Evolutionary conservation across 345 rosid species (phyloP).

Genomic region (Arabidopsis suecica): DNA sequence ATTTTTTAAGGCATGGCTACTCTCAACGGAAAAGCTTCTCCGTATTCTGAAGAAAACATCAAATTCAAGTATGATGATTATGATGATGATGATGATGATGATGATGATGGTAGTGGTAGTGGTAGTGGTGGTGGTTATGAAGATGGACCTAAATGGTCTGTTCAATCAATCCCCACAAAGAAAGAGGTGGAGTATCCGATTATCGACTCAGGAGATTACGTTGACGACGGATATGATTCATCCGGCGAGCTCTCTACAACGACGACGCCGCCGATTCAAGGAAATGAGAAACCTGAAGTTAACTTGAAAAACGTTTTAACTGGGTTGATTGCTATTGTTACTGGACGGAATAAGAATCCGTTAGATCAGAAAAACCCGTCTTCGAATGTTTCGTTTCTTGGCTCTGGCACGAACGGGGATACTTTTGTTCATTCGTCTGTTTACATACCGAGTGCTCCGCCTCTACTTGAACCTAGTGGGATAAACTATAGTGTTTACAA

Average conservation of each 20-base stretch:
- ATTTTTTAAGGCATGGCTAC: conserved; percentile 49
- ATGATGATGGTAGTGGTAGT: conserved; percentile 8
- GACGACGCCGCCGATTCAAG: conserved; percentile 9
- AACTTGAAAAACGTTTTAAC: conserved; percentile 80
- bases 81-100: conserved; percentile 7
- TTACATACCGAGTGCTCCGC: conserved; percentile 96
- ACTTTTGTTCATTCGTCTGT: conserved; percentile 83
- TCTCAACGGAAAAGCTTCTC: conserved; percentile 48
- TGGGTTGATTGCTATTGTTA: conserved; percentile 82
- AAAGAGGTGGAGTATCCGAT: conserved; percentile 51
- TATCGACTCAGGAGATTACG: conserved; percentile 54
- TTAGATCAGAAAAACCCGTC: conserved; percentile 47
- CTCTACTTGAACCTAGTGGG: conserved; percentile 71
- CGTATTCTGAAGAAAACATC: conserved; percentile 31
- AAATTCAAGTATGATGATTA: conserved; percentile 29
- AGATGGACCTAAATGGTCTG: conserved; percentile 44
- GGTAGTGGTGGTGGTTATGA: conserved; percentile 42
- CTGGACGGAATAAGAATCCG: conserved; percentile 64
- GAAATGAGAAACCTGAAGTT: conserved; percentile 59
- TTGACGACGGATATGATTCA: conserved; percentile 69
- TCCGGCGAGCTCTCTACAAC: conserved; percentile 46
- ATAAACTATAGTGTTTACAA: conserved; percentile 63
- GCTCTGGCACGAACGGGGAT: conserved; percentile 75
- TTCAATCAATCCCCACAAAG: conserved; percentile 45
- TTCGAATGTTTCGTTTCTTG: conserved; percentile 83